Evolutionary conservation across 2,329 filamentous ascomycete species (phyloP), one percentile per base, ranked within the genome.

Genomic region (Aspergillus sojae): DNA sequence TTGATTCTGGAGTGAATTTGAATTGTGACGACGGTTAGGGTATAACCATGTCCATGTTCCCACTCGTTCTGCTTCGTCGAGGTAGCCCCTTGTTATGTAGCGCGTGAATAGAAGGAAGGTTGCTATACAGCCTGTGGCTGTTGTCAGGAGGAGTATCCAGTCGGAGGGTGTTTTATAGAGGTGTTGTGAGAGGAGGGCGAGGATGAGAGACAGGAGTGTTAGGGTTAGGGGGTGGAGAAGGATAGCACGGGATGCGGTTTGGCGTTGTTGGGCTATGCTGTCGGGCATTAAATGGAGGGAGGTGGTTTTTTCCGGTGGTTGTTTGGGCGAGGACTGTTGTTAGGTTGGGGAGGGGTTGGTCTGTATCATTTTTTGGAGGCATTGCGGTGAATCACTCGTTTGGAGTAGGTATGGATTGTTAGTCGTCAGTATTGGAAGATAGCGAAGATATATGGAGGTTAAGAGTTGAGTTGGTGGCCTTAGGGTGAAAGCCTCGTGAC

Each of bases 221-320:
- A 83, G 68, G 69, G 82, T 84, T 53, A 82, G 72, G 30, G 85
- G 82, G 77, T 92, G 88, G 70, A 85, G 86, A 65, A 91, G 81
- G 63, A 95, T 34, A 30, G 66, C 86, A 80, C 81, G 80, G 48
- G 88, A 86, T 23, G 91, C 88, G 10, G 85, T 79, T 74, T 92
- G 89, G 65, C 90, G 88, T 82, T 95, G 93, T 78, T 96, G 90
- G 41, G 92, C 91, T 57, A 96, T 86, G 63, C 89, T 92, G 78
- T 94, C 92, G 65, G 92, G 90, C 45, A 96, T 84, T 23, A 96
- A 86, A 66, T 86, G 86, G 58, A 96, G 82, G 21, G 89, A 89
- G 61, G 88, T 84, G 66, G 88, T 79, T 73, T 89, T 88, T 75
- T 93, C 90, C 90, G 58, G 82, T 74, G 57, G 86, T 80, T 57